These are phyloP conservation scores for Prunus yedoensis DNA, from an alignment of 331 rosid genomes.

Conservation along the genomic window DNA sequence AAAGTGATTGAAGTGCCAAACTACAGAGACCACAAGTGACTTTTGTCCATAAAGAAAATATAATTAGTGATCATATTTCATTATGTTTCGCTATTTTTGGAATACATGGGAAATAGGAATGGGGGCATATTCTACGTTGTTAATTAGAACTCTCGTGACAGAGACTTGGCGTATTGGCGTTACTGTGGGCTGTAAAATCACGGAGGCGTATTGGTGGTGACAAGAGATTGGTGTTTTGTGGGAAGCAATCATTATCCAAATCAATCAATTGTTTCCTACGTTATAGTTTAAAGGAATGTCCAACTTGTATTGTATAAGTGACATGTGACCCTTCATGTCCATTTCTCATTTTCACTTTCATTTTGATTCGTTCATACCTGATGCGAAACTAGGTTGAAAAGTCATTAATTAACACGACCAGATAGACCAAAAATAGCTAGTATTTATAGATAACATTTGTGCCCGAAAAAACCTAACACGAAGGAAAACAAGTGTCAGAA, in stretches of 20 bases:
- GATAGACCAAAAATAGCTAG: too few species aligned
- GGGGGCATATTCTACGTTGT: not conserved
- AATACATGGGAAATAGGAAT: too few species aligned
- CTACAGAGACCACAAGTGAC: too few species aligned
- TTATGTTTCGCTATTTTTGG: too few species aligned
- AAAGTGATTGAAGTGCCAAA: too few species aligned
- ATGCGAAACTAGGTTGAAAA: not conserved
- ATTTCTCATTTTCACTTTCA: not conserved
- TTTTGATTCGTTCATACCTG: not conserved
- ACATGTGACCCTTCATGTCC: constrained; percentile 18
- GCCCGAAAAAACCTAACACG: too few species aligned
- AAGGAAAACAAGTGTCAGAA: too few species aligned
- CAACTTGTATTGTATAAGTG: not conserved
- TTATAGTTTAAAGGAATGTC: not conserved
- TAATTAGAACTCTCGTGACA: constrained; percentile 39
- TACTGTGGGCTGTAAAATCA: constrained; percentile 40
- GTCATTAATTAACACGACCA: too few species aligned
- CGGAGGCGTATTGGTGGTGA: constrained; percentile 40
- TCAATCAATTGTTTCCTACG: constrained; percentile 7
- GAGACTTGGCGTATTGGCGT: constrained; percentile 31
- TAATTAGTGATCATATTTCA: too few species aligned
- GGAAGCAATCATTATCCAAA: not conserved
- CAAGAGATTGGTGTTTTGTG: constrained; percentile 19
- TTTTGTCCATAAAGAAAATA: too few species aligned
- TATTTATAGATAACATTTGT: too few species aligned